Evolutionary conservation across 2,329 filamentous ascomycete species (phyloP).

Genomic region (Alternaria sp.): DNA sequence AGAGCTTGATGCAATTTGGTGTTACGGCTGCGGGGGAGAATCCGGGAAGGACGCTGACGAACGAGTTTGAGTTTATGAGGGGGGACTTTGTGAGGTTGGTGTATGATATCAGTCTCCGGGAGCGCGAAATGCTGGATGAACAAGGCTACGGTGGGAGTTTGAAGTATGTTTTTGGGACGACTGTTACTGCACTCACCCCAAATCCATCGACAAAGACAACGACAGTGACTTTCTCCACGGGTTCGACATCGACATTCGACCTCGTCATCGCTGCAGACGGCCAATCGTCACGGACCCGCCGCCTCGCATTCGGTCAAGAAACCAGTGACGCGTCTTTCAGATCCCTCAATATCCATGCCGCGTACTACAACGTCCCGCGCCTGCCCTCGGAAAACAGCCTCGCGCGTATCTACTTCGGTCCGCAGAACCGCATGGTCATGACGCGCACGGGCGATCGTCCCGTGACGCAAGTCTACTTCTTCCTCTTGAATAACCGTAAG

Average conservation of each 20-base stretch:
- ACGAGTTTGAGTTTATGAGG: constrained; percentile 42
- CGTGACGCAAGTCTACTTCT: constrained; percentile 29
- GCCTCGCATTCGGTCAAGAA: constrained; percentile 28
- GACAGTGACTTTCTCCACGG: constrained; percentile 27
- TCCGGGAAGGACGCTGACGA: constrained; percentile 11
- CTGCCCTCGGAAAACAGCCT: constrained; percentile 19
- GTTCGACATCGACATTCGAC: constrained; percentile 21
- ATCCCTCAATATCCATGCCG: constrained; percentile 25
- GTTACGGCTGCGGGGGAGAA: constrained; percentile 49
- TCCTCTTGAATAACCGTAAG: constrained; percentile 20
- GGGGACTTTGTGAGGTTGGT: constrained; percentile 45
- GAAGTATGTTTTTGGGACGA: constrained; percentile 19
- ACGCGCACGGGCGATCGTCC: constrained; percentile 27
- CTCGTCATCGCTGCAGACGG: constrained; percentile 39
- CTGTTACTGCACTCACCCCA: constrained; percentile 22
- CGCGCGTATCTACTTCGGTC: constrained; percentile 14
- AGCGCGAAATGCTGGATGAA: constrained; percentile 15
- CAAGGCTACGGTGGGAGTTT: constrained; percentile 15
- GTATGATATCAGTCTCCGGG: constrained; percentile 17
- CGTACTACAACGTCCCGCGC: constrained; percentile 34
- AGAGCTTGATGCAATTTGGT: constrained; percentile 20
- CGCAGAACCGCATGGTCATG: constrained; percentile 20
- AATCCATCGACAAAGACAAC: constrained; percentile 9
- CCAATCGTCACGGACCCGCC: constrained; percentile 26
- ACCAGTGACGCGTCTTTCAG: constrained; percentile 17